These are phyloP conservation scores for Emergomyces africanus DNA, from an alignment of 2,329 filamentous ascomycete species.

Conservation along the genomic window DNA sequence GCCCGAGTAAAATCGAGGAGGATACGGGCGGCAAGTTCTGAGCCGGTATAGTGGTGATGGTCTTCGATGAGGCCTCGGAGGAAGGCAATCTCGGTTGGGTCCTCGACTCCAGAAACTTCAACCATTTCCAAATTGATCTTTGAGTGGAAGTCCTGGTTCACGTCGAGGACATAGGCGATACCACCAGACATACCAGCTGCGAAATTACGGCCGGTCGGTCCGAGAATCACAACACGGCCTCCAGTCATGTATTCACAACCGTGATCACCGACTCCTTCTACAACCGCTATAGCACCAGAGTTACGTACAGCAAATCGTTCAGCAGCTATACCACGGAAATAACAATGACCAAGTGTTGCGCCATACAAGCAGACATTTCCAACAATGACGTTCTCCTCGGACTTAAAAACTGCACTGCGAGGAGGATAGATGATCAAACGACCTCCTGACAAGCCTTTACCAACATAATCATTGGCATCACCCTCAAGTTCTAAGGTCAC, in stretches of 20 bases:
- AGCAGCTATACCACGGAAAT: slow-evolving; percentile 92
- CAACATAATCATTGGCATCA: slow-evolving; percentile 93
- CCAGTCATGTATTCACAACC: slow-evolving; percentile 99
- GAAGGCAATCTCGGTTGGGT: slow-evolving; percentile 79
- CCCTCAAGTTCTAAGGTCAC: slow-evolving; percentile 91
- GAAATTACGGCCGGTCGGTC: slow-evolving; percentile 88
- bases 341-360: slow-evolving; percentile 79
- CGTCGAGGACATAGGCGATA: slow-evolving; percentile 88
- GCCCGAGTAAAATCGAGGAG: slow-evolving; percentile 92
- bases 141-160: slow-evolving; percentile 74
- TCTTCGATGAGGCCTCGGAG: slow-evolving; percentile 88
- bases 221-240: slow-evolving; percentile 76
- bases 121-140: slow-evolving; percentile 99
- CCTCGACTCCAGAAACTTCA: slow-evolving; percentile 70
- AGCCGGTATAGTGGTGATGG: slow-evolving; percentile 95
- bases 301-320: slow-evolving; percentile 96
- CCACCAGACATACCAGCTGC: slow-evolving; percentile 97
- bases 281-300: slow-evolving; percentile 89
- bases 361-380: slow-evolving; percentile 94
- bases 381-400: slow-evolving; percentile 87
- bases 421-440: slow-evolving; percentile 89
- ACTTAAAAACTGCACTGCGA: slow-evolving; percentile 80
- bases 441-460: slow-evolving; percentile 88
- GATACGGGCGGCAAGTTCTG: slow-evolving; percentile 83
- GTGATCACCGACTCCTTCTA: slow-evolving; percentile 92